Percentiles rank a stretch among this genome's conserved stretches.
These are phyloP conservation scores for Exophiala sideris DNA, from an alignment of 2,329 filamentous ascomycete species.

Conservation along the genomic window DNA sequence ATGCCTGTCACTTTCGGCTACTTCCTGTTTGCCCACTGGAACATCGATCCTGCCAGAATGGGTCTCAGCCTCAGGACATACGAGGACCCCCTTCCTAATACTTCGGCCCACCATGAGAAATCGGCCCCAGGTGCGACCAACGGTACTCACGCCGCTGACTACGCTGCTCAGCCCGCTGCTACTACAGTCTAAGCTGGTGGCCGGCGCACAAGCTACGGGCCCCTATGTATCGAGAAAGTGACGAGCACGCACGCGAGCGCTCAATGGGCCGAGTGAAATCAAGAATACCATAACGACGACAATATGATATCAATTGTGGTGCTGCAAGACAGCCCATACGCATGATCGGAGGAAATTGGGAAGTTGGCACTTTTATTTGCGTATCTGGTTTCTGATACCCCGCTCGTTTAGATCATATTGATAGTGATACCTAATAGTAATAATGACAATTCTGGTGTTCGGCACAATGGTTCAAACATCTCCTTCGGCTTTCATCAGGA, in stretches of 20 bases:
- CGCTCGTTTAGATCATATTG: too few species aligned
- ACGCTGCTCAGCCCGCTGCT: not conserved
- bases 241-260: too few species aligned
- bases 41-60: slow-evolving; percentile 16
- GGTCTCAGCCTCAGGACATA: slow-evolving; percentile 6
- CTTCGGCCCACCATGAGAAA: not conserved
- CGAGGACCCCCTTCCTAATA: not conserved
- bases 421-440: too few species aligned
- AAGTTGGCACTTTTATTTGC: too few species aligned
- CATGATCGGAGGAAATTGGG: too few species aligned
- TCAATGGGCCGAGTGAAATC: too few species aligned
- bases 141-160: not conserved
- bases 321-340: too few species aligned
- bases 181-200: not conserved
- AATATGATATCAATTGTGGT: too few species aligned
- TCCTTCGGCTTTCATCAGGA: not conserved
- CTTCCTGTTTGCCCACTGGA: slow-evolving; percentile 14
- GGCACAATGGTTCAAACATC: not conserved
- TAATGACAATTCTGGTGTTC: too few species aligned
- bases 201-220: not conserved
- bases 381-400: too few species aligned
- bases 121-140: not conserved
- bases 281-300: too few species aligned
- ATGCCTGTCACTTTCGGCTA: slow-evolving; percentile 7
- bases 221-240: not conserved